Percentiles rank a stretch among this genome's conserved stretches.
Evolutionary conservation across 495 filamentous ascomycete genomes (phyloP).

Genomic region (Oidiodendron maius): DNA sequence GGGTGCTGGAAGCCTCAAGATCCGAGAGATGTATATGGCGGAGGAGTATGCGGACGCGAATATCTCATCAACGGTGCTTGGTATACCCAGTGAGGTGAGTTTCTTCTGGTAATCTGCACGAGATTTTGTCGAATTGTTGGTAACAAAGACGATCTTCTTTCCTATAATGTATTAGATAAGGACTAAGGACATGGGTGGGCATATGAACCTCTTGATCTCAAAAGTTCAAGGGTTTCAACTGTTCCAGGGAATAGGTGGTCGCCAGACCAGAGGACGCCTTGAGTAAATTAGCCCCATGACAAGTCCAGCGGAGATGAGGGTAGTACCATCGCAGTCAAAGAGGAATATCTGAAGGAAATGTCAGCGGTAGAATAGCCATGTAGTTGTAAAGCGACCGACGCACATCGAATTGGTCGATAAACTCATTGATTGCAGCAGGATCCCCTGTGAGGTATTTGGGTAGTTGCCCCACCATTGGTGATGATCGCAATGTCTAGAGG

Average conservation of each 20-base stretch:
- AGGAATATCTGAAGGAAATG: conserved; percentile 65
- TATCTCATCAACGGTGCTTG: conserved; percentile 76
- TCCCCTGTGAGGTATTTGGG: conserved; percentile 81
- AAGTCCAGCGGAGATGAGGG: background rate
- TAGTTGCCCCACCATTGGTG: conserved; percentile 19
- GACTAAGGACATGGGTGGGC: background rate
- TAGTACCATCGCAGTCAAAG: conserved; percentile 92
- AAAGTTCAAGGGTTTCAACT: conserved; percentile 72
- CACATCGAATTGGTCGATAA: conserved; percentile 88
- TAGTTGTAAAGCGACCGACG: conserved; percentile 30
- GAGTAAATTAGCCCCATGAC: conserved; percentile 2
- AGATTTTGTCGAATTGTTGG: conserved; percentile 98
- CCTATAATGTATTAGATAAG: conserved; percentile 39
- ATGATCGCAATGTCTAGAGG: too few species aligned
- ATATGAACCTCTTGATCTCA: conserved; percentile 67
- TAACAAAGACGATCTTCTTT: conserved; percentile 93
- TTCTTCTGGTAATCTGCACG: conserved; percentile 89
- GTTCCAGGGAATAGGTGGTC: conserved; percentile 80
- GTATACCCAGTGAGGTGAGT: conserved; percentile 75
- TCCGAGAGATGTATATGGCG: conserved; percentile 92
- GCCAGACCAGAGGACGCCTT: conserved; percentile 95
- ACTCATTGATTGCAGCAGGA: conserved; percentile 64
- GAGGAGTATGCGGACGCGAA: conserved; percentile 93
- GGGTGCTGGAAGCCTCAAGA: conserved; percentile 66
- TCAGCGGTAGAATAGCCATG: background rate